Base-by-base conservation (phyloP, 164 flowering plant genomes). In the Sextonia rubra region DNA sequence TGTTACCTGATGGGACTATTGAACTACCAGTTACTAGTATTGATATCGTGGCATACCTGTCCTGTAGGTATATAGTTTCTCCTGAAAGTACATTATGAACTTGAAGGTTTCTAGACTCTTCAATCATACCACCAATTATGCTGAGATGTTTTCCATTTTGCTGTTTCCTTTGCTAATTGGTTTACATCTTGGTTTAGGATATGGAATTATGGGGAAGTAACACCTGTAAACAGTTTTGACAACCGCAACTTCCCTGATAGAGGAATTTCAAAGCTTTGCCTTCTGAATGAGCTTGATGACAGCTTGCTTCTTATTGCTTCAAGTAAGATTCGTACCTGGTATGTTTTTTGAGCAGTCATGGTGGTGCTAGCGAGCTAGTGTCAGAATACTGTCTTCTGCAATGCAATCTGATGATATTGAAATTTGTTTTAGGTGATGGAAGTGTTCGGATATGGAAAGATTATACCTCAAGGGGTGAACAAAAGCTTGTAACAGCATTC, bases 261-360 rank as follows among this genome's bases (percentile, higher is more conserved):
- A 83, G 97, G 94, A 79, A 84, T 95, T 74, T 88, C 98, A 71
- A 95, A 88, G 80, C 91, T 91, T 48, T 93, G 96, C 77, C 93
- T 95, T 71, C 81, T 93, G 64, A 95, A 95, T 75, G 99, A 95
- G 84, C 90, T 93, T 66, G 98, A 95, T 81, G 97, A 90, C 76
- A 90, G 96, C 82, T 81, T 95, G 84, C 97, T 95, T 71, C 91
- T 95, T 80, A 95, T 91, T 82, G 98, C 98, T 78, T 95, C 99
- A 83, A 74, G 99, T 95, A 88, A 85, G 76, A 74, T 69, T 74
- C 72, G n/a, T 68, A 37, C 26, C 71, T 70, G 44, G 77, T 69
- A 71, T 75, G 67, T 77, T 74, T 47, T n/a, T 26, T 76, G 47
- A 74, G 74, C 48, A 29, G 64, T 44, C 70, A 12, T 52, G 71